These are phyloP conservation scores for Xylaria hypoxylon DNA, from an alignment of 2,329 filamentous ascomycete genomes.

Conservation along the genomic window DNA sequence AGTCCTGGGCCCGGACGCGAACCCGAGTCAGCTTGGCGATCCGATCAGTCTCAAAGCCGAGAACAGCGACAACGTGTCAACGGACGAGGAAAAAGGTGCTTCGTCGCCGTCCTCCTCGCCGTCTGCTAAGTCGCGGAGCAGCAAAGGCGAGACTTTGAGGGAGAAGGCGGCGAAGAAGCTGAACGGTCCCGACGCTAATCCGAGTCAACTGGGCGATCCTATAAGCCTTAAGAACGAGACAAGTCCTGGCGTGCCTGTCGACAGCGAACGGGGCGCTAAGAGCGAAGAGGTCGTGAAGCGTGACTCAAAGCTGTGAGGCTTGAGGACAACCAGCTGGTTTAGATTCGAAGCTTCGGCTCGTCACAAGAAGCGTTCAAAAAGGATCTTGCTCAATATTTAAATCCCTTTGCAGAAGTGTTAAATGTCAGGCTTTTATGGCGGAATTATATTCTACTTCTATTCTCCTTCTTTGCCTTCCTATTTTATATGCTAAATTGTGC, in stretches of 20 bases:
- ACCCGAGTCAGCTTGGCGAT: conserved; percentile 56
- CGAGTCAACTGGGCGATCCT: conserved; percentile 55
- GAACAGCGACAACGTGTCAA: conserved; percentile 48
- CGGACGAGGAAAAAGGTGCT: conserved; percentile 41
- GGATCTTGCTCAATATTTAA: background rate
- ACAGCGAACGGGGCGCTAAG: conserved; percentile 41
- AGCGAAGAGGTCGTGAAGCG: conserved; percentile 23
- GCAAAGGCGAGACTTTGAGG: conserved; percentile 40
- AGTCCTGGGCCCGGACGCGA: conserved; percentile 48
- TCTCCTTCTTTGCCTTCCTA: background rate
- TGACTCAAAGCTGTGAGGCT: conserved; percentile 46
- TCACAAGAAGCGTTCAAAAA: background rate
- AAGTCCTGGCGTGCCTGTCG: conserved; percentile 44
- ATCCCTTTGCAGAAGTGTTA: background rate
- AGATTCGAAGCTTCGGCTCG: background rate
- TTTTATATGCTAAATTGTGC: background rate
- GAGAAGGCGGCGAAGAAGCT: conserved; percentile 48
- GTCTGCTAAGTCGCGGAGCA: background rate
- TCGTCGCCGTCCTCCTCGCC: conserved; percentile 19
- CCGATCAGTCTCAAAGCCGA: conserved; percentile 56
- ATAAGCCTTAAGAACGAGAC: conserved; percentile 55
- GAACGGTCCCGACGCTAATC: conserved; percentile 50
- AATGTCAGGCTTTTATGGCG: background rate
- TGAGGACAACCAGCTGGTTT: background rate
- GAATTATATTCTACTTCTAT: background rate